Conservation (phyloP, 768 basidiomycete species). For the Boletus rubropictus region DNA sequence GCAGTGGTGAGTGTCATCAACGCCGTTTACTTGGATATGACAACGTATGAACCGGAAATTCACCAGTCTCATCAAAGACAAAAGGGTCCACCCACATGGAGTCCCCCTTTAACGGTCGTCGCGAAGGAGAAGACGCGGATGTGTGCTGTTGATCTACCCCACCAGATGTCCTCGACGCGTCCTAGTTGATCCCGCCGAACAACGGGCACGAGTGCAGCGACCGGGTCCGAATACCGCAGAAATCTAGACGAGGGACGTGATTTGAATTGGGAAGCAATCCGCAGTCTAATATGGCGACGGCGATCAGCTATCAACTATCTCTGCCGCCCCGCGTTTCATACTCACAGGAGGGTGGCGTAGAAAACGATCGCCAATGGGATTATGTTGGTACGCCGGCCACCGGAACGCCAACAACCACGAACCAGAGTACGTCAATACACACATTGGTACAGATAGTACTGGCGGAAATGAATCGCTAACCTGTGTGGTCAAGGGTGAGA, state of each 20-base stretch:
- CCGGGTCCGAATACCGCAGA: constrained; percentile 15
- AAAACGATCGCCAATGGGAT: constrained; percentile 1
- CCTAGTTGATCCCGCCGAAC: not conserved
- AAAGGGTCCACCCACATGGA: constrained; percentile 1
- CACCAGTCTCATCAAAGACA: not conserved
- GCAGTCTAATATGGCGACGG: constrained; percentile 15
- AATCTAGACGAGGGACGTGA: constrained; percentile 1
- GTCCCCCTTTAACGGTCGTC: not conserved
- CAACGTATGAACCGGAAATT: constrained; percentile 16
- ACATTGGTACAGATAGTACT: not conserved
- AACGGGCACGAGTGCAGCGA: not conserved
- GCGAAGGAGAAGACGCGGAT: not conserved
- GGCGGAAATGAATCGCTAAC: constrained; percentile 24
- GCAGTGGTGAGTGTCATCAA: constrained; percentile 6
- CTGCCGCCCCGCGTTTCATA: constrained; percentile 10
- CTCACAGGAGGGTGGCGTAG: constrained; percentile 19
- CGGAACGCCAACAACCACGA: not conserved
- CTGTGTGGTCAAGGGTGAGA: constrained; percentile 14
- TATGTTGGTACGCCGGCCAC: constrained; percentile 1
- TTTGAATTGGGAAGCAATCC: not conserved
- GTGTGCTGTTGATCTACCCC: too few species aligned
- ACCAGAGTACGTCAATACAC: constrained; percentile 17
- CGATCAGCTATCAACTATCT: constrained; percentile 28
- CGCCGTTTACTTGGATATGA: constrained; percentile 13
- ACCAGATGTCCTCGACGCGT: not conserved